Base-by-base conservation (phyloP, 2,329 filamentous ascomycete species). In the Pseudogymnoascus sp. region DNA sequence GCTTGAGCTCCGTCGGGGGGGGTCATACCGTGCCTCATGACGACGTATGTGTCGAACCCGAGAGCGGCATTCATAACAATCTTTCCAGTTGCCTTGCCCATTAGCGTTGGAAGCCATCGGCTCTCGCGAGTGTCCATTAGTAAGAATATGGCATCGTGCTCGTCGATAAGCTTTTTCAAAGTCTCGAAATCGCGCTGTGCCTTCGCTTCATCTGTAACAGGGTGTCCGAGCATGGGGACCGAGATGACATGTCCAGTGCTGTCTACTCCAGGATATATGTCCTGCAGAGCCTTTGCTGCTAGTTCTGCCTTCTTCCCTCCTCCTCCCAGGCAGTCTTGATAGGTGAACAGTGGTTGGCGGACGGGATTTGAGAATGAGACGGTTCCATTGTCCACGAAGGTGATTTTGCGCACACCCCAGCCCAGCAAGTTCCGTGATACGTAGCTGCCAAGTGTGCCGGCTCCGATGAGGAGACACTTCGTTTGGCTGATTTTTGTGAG, bases 341-440 rank as follows among this genome's bases (percentile, higher is more conserved):
- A 97, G 64, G 87, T 85, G 74, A 96, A 99, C 1, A 99, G 81
- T 1, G 94, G 93, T 73, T 99, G 94, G 35, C 94, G 86, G 8
- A 97, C 94, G 0, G 94, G 94, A 70, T 99, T 99, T 1, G 93
- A 97, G 73, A 92, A 99, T 5, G 92, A 97, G 35, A 99, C 93
- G 4, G 83, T 84, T 10, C 90, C 94, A 70, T 96, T 96, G 76
- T 99, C 94, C 66, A 99, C 85, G 73, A 99, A 96, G 0, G 92
- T 97, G 68, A 99, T 93, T 73, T 95, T 94, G 23, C 89, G 85
- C 10, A 97, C 92, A 11, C 94, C 94, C 94, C 94, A 99, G 1
- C 91, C 94, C 82, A 97, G 87, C 42, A 99, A 76, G 65, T 92
- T 95, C 61, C 94, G 84, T 10, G 92, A 91, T 18, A 99, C 92